These are phyloP conservation scores for Gnomoniopsis smithogilvyi DNA, from an alignment of 2,329 filamentous ascomycete genomes.

Conservation along the genomic window DNA sequence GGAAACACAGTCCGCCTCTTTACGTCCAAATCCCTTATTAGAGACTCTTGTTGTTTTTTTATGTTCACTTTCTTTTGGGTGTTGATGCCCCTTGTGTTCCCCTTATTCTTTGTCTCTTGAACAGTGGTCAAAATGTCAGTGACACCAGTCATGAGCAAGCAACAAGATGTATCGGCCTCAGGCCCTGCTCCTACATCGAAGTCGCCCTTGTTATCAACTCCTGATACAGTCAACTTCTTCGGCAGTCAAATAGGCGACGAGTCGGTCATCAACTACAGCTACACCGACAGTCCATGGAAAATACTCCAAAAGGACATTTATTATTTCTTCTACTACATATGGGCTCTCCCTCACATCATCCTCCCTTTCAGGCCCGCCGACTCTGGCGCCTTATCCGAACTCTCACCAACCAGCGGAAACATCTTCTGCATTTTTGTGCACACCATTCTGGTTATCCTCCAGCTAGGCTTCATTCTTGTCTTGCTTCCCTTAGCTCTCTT, in stretches of 20 bases:
- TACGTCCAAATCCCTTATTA: neutral
- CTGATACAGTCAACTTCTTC: conserved; percentile 39
- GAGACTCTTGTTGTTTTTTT: neutral
- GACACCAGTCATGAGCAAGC: neutral
- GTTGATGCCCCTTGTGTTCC: neutral
- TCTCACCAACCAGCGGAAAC: conserved; percentile 57
- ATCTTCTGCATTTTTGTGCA: conserved; percentile 57
- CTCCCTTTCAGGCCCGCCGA: conserved; percentile 51
- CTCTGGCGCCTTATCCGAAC: conserved; percentile 59
- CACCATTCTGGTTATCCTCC: conserved; percentile 53
- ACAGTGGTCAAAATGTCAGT: neutral
- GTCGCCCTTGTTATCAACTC: neutral
- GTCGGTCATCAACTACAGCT: conserved; percentile 57
- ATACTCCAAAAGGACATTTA: conserved; percentile 51
- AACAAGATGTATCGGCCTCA: neutral
- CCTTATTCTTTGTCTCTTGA: neutral
- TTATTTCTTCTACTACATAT: conserved; percentile 52
- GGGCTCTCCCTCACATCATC: conserved; percentile 60
- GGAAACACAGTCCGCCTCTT: neutral
- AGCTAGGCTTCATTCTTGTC: conserved; percentile 57
- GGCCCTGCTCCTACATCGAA: neutral
- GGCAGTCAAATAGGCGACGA: conserved; percentile 56
- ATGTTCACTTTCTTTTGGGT: neutral
- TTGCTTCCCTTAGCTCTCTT: conserved; percentile 47
- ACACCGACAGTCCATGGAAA: conserved; percentile 53